Evolutionary conservation across 139 green algal species (phyloP).

Genomic region (Micractinium conductrix): DNA sequence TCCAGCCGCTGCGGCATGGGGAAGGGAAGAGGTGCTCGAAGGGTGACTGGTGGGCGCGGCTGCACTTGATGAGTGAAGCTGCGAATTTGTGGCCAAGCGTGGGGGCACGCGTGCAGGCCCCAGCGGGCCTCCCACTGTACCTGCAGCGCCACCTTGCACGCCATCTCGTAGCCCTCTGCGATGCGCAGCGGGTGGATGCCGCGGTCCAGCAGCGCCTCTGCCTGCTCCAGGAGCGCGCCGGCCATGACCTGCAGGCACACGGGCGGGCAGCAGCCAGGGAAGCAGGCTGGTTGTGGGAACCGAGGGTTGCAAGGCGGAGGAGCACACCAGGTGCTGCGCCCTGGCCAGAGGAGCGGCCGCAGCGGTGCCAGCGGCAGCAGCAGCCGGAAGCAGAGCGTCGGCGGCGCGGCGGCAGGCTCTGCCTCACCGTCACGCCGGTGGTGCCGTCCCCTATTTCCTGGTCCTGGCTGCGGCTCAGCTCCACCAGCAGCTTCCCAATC

Average conservation of each 20-base stretch:
- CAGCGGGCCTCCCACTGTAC: too few species aligned
- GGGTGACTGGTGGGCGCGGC: too few species aligned
- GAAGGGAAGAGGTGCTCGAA: too few species aligned
- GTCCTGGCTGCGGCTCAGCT: constrained; percentile 90
- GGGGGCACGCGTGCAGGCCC: too few species aligned
- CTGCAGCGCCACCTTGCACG: constrained; percentile 87
- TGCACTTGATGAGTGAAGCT: too few species aligned
- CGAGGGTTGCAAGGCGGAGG: neutral
- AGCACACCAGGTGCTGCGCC: neutral
- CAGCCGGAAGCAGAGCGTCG: neutral
- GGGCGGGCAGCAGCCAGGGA: neutral
- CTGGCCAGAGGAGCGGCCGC: neutral
- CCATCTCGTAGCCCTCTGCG: constrained; percentile 98
- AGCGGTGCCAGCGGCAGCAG: constrained; percentile 38
- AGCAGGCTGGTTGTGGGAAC: neutral
- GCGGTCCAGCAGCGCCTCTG: constrained; percentile 95
- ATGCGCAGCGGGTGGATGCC: constrained; percentile 97
- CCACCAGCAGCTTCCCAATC: constrained; percentile 99
- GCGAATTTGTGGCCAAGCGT: too few species aligned
- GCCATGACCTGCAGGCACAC: constrained; percentile 35
- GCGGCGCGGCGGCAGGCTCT: neutral
- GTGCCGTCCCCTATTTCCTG: constrained; percentile 91
- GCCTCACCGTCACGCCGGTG: constrained; percentile 93
- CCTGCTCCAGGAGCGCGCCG: constrained; percentile 82
- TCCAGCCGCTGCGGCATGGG: constrained; percentile 5